A percentile compares a stretch with the other conserved stretches of the same genome.
Conservation (phyloP, 2,329 filamentous ascomycete species). For the Ophiostoma quercus region DNA sequence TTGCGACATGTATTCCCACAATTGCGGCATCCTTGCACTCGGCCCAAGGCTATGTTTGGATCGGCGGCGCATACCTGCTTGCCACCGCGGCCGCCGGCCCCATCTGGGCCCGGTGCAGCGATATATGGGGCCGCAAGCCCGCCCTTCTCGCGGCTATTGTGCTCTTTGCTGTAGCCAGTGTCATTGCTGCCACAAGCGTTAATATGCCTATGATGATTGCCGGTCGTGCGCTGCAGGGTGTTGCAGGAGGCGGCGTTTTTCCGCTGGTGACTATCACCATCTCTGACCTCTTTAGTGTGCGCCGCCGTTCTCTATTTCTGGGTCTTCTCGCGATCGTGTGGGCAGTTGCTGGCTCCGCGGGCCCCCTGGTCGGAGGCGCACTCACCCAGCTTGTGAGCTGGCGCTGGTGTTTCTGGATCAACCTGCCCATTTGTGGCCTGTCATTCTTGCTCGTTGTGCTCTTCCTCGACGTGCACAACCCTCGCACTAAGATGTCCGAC, state of each 20-base stretch:
- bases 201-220: constrained; percentile 29
- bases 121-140: constrained; percentile 35
- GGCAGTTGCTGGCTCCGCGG: constrained; percentile 35
- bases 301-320: constrained; percentile 39
- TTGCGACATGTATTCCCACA: constrained; percentile 32
- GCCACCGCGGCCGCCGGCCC: constrained; percentile 33
- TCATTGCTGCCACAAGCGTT: constrained; percentile 31
- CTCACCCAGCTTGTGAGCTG: constrained; percentile 37
- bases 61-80: constrained; percentile 26
- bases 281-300: constrained; percentile 36
- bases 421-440: constrained; percentile 30
- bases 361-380: constrained; percentile 30
- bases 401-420: constrained; percentile 35
- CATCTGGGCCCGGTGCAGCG: constrained; percentile 35
- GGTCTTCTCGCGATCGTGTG: constrained; percentile 41
- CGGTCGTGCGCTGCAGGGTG: constrained; percentile 30
- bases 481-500: constrained; percentile 53
- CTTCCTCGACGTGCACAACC: constrained; percentile 27
- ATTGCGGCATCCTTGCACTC: constrained; percentile 26
- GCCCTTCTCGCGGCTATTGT: constrained; percentile 34
- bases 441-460: constrained; percentile 27
- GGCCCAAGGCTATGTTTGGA: constrained; percentile 26
- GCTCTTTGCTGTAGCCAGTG: constrained; percentile 38
- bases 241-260: constrained; percentile 30
- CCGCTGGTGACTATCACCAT: constrained; percentile 33